phyloP scores from a whole-genome alignment of 495 filamentous ascomycete genomes.

The Pseudevernia furfuracea region DNA sequence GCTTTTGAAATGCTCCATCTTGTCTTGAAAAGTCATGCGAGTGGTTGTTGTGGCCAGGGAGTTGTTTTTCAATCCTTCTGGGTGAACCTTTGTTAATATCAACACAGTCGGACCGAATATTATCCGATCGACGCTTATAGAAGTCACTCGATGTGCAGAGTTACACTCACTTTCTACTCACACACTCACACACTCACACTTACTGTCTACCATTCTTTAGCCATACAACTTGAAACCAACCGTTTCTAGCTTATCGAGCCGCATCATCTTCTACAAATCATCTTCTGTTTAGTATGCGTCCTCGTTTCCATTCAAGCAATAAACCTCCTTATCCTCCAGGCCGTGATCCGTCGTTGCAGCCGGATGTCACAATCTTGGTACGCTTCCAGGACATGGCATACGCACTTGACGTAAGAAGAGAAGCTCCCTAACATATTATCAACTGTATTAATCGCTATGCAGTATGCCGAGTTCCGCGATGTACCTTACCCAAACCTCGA shows the following conservation, averaged over 20 bases:
- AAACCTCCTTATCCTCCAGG: neutral
- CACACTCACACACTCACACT: neutral
- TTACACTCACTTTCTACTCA: neutral
- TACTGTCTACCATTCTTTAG: neutral
- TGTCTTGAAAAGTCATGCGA: no score
- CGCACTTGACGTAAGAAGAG: neutral
- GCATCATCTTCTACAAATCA: no score
- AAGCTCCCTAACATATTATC: fast-evolving
- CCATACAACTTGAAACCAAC: no score
- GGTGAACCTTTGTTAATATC: neutral
- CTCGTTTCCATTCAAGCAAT: no score
- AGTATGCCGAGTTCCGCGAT: neutral
- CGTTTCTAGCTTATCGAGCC: no score
- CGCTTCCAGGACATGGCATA: no score
- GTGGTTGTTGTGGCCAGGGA: neutral
- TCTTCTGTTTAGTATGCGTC: no score
- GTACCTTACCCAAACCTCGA: neutral
- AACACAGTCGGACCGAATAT: neutral
- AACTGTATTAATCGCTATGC: neutral
- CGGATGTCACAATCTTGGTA: neutral
- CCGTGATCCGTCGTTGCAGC: neutral
- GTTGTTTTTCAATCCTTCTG: neutral
- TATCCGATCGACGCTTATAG: neutral
- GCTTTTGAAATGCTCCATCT: neutral
- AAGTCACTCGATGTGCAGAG: neutral